Conservation (phyloP, 768 basidiomycete genomes). For the Auricularia cornea region DNA sequence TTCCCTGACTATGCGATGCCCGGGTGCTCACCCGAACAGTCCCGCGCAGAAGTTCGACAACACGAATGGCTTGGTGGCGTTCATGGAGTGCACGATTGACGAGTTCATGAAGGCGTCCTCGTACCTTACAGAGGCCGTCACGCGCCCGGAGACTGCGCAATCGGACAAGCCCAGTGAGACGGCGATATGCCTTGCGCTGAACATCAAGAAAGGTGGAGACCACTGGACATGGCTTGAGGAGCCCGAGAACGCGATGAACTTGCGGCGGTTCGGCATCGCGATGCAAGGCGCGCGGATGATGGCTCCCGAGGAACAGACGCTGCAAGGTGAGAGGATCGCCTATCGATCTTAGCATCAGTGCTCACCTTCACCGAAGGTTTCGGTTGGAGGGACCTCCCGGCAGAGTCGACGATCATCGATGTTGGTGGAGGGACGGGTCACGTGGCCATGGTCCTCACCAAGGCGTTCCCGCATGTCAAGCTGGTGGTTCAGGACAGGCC, state of each 20-base stretch:
- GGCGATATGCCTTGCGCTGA: slow-evolving; percentile 14
- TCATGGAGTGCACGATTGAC: slow-evolving; percentile 70
- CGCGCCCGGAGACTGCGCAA: slow-evolving; percentile 7
- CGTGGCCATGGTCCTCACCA: slow-evolving; percentile 15
- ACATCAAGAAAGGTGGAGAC: slow-evolving; percentile 9
- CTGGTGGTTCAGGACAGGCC: slow-evolving; percentile 24
- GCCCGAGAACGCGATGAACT: slow-evolving; percentile 6
- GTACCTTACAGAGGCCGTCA: slow-evolving; percentile 16
- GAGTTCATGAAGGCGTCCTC: slow-evolving; percentile 32
- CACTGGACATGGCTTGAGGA: slow-evolving; percentile 18
- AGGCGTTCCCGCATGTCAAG: slow-evolving; percentile 16
- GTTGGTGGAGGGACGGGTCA: slow-evolving; percentile 26
- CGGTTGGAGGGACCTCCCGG: slow-evolving; percentile 16
- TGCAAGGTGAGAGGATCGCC: slow-evolving; percentile 14
- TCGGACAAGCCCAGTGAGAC: slow-evolving; percentile 14
- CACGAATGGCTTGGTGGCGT: slow-evolving; percentile 58
- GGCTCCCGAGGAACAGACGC: slow-evolving; percentile 10
- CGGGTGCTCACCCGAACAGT: slow-evolving; percentile 31
- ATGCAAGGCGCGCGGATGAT: slow-evolving; percentile 15
- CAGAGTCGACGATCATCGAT: slow-evolving; percentile 22
- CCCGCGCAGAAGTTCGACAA: slow-evolving; percentile 54
- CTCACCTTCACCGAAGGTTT: slow-evolving; percentile 16
- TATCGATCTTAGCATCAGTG: too few species aligned
- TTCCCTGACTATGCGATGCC: not conserved
- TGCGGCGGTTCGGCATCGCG: slow-evolving; percentile 12